phyloP scores from a whole-genome alignment of 2,329 filamentous ascomycete species.

The Trichophyton schoenleinii region DNA sequence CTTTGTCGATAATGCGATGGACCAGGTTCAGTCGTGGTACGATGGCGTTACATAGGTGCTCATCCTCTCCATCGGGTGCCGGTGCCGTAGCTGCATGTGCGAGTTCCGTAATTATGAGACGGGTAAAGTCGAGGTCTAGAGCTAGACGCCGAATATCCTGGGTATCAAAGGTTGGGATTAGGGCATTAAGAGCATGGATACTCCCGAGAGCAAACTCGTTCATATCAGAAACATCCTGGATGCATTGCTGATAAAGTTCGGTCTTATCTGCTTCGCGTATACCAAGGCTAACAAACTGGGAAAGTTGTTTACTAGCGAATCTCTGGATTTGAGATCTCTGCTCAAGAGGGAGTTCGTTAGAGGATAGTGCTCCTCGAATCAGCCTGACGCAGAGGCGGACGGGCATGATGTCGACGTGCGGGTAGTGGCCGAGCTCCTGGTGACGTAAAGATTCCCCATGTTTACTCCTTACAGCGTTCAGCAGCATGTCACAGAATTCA shows the following conservation, averaged over 20 bases:
- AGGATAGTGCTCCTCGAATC: slow-evolving; percentile 57
- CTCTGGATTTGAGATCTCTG: slow-evolving; percentile 50
- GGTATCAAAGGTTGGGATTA: slow-evolving; percentile 30
- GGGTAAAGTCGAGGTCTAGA: slow-evolving; percentile 48
- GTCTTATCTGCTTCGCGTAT: slow-evolving; percentile 45
- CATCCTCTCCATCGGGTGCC: slow-evolving; percentile 29
- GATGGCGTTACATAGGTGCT: slow-evolving; percentile 36
- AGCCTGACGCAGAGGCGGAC: slow-evolving; percentile 52
- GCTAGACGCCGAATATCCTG: slow-evolving; percentile 47
- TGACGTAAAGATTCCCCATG: slow-evolving; percentile 21
- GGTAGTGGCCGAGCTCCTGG: slow-evolving; percentile 14
- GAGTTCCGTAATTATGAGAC: slow-evolving; percentile 52
- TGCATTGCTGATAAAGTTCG: slow-evolving; percentile 53
- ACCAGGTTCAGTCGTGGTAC: slow-evolving; percentile 45
- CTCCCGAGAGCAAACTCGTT: slow-evolving; percentile 58
- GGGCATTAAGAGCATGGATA: slow-evolving; percentile 49
- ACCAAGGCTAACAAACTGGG: slow-evolving; percentile 46
- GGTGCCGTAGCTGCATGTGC: slow-evolving; percentile 41
- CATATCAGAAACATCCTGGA: slow-evolving; percentile 53
- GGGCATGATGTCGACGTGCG: slow-evolving; percentile 32
- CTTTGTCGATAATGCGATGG: slow-evolving; percentile 47
- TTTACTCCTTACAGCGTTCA: slow-evolving; percentile 40
- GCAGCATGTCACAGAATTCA: slow-evolving; percentile 47
- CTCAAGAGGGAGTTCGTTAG: slow-evolving; percentile 41
- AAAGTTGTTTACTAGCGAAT: slow-evolving; percentile 51